Evolutionary conservation across 179 eudicot genomes (phyloP).

Genomic region (Drosera spatulata): DNA sequence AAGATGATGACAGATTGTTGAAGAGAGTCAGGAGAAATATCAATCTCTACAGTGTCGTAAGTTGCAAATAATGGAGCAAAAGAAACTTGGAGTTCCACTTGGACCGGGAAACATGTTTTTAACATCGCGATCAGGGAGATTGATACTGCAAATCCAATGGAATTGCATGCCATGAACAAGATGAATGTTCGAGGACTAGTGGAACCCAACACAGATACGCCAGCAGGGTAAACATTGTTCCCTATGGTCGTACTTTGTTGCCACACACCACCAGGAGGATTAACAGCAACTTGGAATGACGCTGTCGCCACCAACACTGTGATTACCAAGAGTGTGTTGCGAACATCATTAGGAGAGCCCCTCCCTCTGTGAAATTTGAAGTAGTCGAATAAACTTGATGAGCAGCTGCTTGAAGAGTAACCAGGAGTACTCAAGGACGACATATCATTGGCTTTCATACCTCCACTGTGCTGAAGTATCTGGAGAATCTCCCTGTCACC

Average conservation of each 20-base stretch:
- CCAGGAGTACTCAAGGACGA: neutral
- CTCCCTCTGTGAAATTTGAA: slow-evolving; percentile 15
- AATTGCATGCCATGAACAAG: neutral
- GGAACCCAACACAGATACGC: slow-evolving; percentile 28
- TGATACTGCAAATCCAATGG: slow-evolving; percentile 29
- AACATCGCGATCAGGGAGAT: slow-evolving; percentile 20
- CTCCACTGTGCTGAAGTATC: slow-evolving; percentile 23
- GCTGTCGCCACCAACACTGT: slow-evolving; percentile 22
- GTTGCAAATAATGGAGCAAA: slow-evolving; percentile 16
- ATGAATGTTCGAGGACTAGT: slow-evolving; percentile 11
- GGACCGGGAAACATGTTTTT: slow-evolving; percentile 1
- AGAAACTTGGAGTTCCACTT: slow-evolving; percentile 18
- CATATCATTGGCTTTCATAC: slow-evolving; percentile 16
- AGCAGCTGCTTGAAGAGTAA: neutral
- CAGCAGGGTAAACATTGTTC: slow-evolving; percentile 15
- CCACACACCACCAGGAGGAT: slow-evolving; percentile 42
- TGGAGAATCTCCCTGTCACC: slow-evolving; percentile 38
- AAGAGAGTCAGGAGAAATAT: slow-evolving; percentile 11
- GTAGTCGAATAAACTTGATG: neutral
- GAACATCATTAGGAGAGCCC: slow-evolving; percentile 38
- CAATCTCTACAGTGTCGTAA: slow-evolving; percentile 15
- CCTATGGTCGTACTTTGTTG: slow-evolving; percentile 18
- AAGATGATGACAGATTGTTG: slow-evolving; percentile 8
- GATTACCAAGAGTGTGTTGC: slow-evolving; percentile 14
- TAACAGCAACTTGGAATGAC: slow-evolving; percentile 33